phyloP scores from a whole-genome alignment of 352 stramenopile species.

The Paralagenidium karlingii region DNA sequence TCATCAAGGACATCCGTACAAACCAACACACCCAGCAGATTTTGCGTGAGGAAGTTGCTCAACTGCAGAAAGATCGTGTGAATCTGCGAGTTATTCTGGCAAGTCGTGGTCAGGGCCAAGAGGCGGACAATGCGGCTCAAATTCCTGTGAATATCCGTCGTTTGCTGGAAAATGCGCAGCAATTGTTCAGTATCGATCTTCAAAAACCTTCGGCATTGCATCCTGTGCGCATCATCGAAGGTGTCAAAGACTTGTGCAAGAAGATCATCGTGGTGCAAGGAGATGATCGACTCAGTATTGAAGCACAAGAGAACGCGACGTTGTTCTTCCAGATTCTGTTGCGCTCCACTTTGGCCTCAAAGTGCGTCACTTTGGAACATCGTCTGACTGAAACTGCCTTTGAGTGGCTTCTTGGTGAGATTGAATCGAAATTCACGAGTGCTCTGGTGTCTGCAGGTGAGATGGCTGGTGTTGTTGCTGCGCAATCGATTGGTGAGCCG shows the following conservation, averaged over 20 bases:
- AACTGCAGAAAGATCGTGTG: constrained; percentile 90
- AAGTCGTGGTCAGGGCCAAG: constrained; percentile 89
- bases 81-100: constrained; percentile 91
- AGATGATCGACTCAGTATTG: constrained; percentile 88
- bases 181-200: constrained; percentile 89
- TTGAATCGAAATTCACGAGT: constrained; percentile 95
- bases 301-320: constrained; percentile 97
- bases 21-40: constrained; percentile 90
- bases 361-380: constrained; percentile 93
- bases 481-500: constrained; percentile 98
- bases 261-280: constrained; percentile 94
- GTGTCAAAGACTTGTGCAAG: constrained; percentile 89
- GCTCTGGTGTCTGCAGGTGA: constrained; percentile 94
- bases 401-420: constrained; percentile 92
- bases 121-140: constrained; percentile 83
- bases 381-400: constrained; percentile 94
- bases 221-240: constrained; percentile 79
- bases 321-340: constrained; percentile 97
- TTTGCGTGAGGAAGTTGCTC: constrained; percentile 89
- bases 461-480: constrained; percentile 97
- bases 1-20: constrained; percentile 86
- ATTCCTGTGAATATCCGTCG: constrained; percentile 91
- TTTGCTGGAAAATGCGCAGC: constrained; percentile 95
- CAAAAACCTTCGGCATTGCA: constrained; percentile 89
- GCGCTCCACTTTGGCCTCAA: constrained; percentile 92